Conservation (phyloP, 2,329 filamentous ascomycete genomes). For the Hirsutella rhossiliensis region DNA sequence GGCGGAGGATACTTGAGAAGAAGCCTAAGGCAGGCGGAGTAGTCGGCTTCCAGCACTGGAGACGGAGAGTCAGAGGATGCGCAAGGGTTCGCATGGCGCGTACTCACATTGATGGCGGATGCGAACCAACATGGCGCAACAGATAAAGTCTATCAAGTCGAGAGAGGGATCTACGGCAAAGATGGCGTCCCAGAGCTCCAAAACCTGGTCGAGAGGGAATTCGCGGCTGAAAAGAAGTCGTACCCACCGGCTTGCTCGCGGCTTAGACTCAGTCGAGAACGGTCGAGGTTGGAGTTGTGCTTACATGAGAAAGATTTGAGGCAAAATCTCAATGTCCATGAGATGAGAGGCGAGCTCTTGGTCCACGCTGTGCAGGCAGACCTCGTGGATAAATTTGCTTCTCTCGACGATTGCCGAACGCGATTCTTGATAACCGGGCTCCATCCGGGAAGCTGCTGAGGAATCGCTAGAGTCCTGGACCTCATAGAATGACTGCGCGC, state of each 20-base stretch:
- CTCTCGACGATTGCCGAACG: constrained; percentile 61
- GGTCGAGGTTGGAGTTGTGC: constrained; percentile 8
- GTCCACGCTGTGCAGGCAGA: constrained; percentile 65
- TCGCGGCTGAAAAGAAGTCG: constrained; percentile 86
- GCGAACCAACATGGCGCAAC: constrained; percentile 82
- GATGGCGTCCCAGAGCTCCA: constrained; percentile 81
- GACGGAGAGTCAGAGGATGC: background rate
- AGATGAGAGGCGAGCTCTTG: constrained; percentile 75
- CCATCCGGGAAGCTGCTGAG: constrained; percentile 6
- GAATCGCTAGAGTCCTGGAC: constrained; percentile 23
- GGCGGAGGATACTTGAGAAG: constrained; percentile 74
- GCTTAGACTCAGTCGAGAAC: background rate
- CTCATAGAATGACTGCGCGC: constrained; percentile 78
- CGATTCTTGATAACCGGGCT: constrained; percentile 18
- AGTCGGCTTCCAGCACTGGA: constrained; percentile 73
- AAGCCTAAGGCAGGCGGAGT: constrained; percentile 70
- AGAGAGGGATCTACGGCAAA: constrained; percentile 77
- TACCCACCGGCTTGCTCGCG: constrained; percentile 66
- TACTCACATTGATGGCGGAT: constrained; percentile 77
- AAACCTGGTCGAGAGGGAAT: constrained; percentile 75
- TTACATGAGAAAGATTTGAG: constrained; percentile 91
- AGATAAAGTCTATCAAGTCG: constrained; percentile 79
- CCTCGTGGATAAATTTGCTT: constrained; percentile 78
- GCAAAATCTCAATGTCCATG: constrained; percentile 74
- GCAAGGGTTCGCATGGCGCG: background rate